Conservation (phyloP, 768 basidiomycete genomes). For the Russula compacta region DNA sequence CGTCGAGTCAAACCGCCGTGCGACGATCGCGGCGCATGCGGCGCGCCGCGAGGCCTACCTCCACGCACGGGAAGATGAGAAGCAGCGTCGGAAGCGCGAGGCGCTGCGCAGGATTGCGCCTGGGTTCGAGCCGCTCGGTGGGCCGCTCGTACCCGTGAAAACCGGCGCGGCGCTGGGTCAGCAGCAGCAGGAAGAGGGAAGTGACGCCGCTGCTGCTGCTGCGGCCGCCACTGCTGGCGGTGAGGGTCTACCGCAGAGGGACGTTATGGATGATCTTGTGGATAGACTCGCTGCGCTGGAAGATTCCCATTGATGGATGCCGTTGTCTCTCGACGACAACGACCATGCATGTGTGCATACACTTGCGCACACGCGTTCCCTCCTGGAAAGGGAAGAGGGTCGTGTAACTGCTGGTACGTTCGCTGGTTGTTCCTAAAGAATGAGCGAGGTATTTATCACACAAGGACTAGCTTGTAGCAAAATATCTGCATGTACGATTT, state of each 20-base stretch:
- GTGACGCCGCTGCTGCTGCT: not conserved
- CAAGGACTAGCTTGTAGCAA: no score
- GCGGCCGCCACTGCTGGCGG: no score
- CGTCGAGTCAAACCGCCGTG: slow-evolving; percentile 62
- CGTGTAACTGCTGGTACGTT: no score
- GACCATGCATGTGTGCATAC: no score
- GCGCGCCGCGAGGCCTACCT: slow-evolving; percentile 66
- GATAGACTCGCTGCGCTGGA: slow-evolving; percentile 13
- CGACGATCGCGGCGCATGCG: slow-evolving; percentile 54
- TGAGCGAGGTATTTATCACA: no score
- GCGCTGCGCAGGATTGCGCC: slow-evolving; percentile 73
- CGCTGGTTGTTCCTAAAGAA: no score
- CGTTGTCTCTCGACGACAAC: not conserved
- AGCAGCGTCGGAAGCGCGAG: slow-evolving; percentile 51
- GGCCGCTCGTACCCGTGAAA: slow-evolving; percentile 12
- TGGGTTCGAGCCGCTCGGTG: slow-evolving; percentile 47
- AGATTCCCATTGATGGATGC: not conserved
- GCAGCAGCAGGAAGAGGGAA: not conserved
- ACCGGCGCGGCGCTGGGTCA: not conserved
- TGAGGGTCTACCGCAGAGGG: not conserved
- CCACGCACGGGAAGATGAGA: slow-evolving; percentile 65
- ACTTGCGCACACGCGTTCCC: no score
- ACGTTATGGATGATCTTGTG: slow-evolving; percentile 20
- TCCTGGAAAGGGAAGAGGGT: no score
- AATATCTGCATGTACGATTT: no score